Evolutionary conservation across 1,284 basidiomycete species (phyloP).

Genomic region (Pterula multifida): DNA sequence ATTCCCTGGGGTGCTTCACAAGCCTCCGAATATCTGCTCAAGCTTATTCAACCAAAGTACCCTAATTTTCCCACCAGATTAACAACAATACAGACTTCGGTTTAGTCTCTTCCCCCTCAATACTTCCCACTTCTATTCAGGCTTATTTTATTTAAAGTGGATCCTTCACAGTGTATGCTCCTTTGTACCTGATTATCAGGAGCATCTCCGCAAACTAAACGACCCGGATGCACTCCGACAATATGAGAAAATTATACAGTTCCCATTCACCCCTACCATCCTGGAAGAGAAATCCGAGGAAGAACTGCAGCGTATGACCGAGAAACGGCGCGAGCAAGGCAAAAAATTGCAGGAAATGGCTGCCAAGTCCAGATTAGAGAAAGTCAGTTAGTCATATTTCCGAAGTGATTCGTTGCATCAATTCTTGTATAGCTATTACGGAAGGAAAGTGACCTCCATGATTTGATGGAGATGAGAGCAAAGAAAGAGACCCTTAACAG

Average conservation of each 20-base stretch:
- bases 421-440: slow-evolving; percentile 44
- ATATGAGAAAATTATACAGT: slow-evolving; percentile 70
- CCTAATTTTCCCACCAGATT: slow-evolving; percentile 72
- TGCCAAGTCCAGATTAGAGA: slow-evolving; percentile 78
- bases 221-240: slow-evolving; percentile 55
- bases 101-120: not conserved
- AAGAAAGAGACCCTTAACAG: slow-evolving; percentile 56
- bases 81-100: slow-evolving; percentile 33
- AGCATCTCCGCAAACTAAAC: slow-evolving; percentile 51
- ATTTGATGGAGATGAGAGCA: slow-evolving; percentile 58
- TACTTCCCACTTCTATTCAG: slow-evolving; percentile 2
- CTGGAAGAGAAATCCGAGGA: slow-evolving; percentile 87
- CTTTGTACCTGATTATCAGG: slow-evolving; percentile 71
- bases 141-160: slow-evolving; percentile 38
- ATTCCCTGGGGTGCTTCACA: slow-evolving; percentile 92
- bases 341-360: slow-evolving; percentile 86
- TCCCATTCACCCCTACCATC: slow-evolving; percentile 64
- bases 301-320: slow-evolving; percentile 68
- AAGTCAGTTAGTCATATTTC: slow-evolving; percentile 35
- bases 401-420: not conserved
- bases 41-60: slow-evolving; percentile 92
- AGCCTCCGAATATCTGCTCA: slow-evolving; percentile 84
- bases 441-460: slow-evolving; percentile 77
- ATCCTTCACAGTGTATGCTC: slow-evolving; percentile 85
- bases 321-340: slow-evolving; percentile 78